Evolutionary conservation across 1,139 yeast species (phyloP).

Genomic region (Debaryomyces coudertii): DNA sequence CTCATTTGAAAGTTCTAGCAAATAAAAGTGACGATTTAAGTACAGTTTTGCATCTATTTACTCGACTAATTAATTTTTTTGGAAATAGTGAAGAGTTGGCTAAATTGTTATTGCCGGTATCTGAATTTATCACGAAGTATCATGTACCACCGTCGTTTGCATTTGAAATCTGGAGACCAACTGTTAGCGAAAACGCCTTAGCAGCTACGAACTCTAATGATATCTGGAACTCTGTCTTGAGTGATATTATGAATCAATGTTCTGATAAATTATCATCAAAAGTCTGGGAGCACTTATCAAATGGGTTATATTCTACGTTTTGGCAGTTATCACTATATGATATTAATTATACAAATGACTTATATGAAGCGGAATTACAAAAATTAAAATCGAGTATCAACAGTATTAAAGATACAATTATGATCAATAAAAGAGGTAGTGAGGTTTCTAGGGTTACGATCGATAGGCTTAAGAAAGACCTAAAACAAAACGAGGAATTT

Average conservation of each 20-base stretch:
- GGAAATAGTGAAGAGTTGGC: slow-evolving; percentile 40
- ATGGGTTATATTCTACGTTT: slow-evolving; percentile 58
- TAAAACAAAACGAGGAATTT: slow-evolving; percentile 29
- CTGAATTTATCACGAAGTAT: slow-evolving; percentile 49
- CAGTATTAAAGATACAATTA: slow-evolving; percentile 36
- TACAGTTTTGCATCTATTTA: slow-evolving; percentile 64
- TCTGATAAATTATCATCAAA: slow-evolving; percentile 12
- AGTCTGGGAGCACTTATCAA: slow-evolving; percentile 41
- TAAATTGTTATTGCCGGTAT: slow-evolving; percentile 45
- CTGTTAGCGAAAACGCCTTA: slow-evolving; percentile 25
- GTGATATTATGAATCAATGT: slow-evolving; percentile 16
- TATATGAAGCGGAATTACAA: slow-evolving; percentile 54
- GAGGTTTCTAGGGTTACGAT: slow-evolving; percentile 30
- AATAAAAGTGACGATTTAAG: slow-evolving; percentile 72
- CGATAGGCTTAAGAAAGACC: slow-evolving; percentile 32
- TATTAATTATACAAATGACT: slow-evolving; percentile 54
- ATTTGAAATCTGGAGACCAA: slow-evolving; percentile 76
- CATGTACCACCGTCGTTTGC: slow-evolving; percentile 68
- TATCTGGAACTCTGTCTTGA: slow-evolving; percentile 25
- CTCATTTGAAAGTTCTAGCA: slow-evolving; percentile 73
- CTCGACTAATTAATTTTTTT: slow-evolving; percentile 60
- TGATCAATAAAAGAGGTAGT: slow-evolving; percentile 31
- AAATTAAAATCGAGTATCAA: slow-evolving; percentile 39
- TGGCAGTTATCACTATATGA: slow-evolving; percentile 83
- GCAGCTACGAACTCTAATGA: slow-evolving; percentile 9